A percentile compares a stretch with the other conserved stretches of the same genome.
These are phyloP conservation scores for Fagopyrum tataricum DNA, from an alignment of 148 eudicot species.

Conservation along the genomic window DNA sequence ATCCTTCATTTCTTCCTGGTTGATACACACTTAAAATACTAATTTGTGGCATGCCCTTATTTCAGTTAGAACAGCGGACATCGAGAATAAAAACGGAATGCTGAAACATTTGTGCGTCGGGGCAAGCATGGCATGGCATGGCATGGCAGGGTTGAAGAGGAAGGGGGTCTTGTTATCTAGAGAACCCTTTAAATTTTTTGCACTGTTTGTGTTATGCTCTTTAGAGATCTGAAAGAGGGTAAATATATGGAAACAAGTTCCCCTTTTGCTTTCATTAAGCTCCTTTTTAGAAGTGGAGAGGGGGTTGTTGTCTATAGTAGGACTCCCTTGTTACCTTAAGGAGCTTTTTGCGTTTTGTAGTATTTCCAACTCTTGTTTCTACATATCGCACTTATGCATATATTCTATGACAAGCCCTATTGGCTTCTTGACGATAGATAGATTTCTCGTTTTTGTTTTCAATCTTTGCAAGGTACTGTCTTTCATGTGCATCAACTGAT, in stretches of 20 bases:
- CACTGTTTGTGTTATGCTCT: not conserved
- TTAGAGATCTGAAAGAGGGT: not conserved
- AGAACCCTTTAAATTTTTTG: constrained; percentile 8
- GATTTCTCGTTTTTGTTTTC: not conserved
- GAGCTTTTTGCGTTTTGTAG: not conserved
- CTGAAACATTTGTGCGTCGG: not conserved
- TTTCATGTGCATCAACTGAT: too few relatives aligned
- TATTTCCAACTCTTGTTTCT: not conserved
- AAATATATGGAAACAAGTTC: not conserved
- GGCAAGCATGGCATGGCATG: constrained; percentile 9
- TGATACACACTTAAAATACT: not conserved
- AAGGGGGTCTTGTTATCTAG: not conserved
- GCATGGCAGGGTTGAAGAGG: constrained; percentile 1
- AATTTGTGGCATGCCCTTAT: not conserved
- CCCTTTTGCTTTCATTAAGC: not conserved
- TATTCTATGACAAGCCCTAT: not conserved
- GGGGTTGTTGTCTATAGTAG: constrained; percentile 11
- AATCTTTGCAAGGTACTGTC: too few relatives aligned
- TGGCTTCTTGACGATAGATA: not conserved
- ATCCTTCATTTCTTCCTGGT: not conserved
- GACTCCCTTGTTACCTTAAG: constrained; percentile 10
- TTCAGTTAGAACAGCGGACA: not conserved
- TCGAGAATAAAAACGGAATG: not conserved
- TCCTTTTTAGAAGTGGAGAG: not conserved
- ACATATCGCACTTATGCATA: not conserved